These are phyloP conservation scores for Carnegiea gigantea DNA, from an alignment of 179 eudicot genomes.

Conservation along the genomic window DNA sequence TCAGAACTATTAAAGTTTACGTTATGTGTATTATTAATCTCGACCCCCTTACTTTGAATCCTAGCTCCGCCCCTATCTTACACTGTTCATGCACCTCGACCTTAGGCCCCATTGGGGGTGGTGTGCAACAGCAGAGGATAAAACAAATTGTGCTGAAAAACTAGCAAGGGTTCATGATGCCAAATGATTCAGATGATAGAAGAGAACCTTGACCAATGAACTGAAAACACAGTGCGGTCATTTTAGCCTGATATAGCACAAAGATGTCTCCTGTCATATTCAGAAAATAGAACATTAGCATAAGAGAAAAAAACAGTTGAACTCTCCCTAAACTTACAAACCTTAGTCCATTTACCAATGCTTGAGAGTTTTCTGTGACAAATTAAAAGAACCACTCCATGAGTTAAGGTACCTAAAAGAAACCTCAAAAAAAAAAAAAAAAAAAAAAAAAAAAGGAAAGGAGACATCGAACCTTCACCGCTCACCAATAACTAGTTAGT, in stretches of 20 bases:
- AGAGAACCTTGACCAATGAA: conserved; percentile 92
- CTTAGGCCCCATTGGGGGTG: no score
- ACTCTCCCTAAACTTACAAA: not conserved
- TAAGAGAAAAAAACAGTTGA: not conserved
- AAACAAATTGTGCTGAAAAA: not conserved
- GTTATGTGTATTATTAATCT: no score
- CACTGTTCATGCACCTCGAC: not conserved
- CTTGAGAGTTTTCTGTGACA: not conserved
- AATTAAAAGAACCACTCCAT: not conserved
- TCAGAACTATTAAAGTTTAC: no score
- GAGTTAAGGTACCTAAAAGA: no score
- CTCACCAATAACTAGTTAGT: no score
- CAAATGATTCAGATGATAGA: conserved; percentile 6
- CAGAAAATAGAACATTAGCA: not conserved
- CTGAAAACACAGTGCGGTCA: conserved; percentile 80
- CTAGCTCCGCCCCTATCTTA: no score
- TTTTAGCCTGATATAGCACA: conserved; percentile 92
- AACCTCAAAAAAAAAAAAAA: not conserved
- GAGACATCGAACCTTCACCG: no score
- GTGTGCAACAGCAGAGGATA: not conserved
- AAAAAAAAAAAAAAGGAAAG: not conserved
- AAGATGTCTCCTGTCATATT: conserved; percentile 68
- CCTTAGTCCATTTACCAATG: not conserved
- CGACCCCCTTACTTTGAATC: no score
- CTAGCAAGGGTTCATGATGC: not conserved